Base-by-base conservation (phyloP, 768 basidiomycete genomes). In the Pleurotus tuoliensis region DNA sequence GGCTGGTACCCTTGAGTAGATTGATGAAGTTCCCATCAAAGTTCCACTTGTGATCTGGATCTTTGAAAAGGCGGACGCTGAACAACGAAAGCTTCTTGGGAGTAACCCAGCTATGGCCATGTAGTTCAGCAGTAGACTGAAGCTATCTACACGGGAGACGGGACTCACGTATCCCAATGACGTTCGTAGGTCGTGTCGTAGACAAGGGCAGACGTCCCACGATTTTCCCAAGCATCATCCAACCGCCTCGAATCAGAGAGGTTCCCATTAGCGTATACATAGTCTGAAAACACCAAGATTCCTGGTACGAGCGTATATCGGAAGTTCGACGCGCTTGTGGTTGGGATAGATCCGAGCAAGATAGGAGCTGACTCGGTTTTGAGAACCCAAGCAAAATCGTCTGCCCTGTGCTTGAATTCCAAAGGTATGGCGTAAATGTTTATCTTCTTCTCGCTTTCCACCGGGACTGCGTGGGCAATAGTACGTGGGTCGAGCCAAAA, bases 271-370 rank as follows among this genome's bases (percentile, higher is more conserved):
- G 81, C 71, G 66, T 90, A 88, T 4, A 96, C 92, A 54, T 83
- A 77, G 34, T 90, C 92, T 0, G 92, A 90, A 75, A 99, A 98
- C 5, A 92, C 84, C 38, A 99, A 80, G 46, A 79, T 63, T 13
- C 82, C 82, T 3, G 80, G 73, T n/a, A 71, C 65, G 24, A 73
- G 61, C 25, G 79, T 79, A 66, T 82, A 89, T 52, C 80, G 82
- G 74, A 92, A 93, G 73, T 91, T 90, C 45, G 80, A 71, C 1
- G 82, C 82, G 27, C 82, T 79, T 55, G 82, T 80, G 44, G 86
- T 83, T 7, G 90, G 90, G 66, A 92, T 81, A 38, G 76, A 80
- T 47, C 85, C 88, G 45, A 90, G 74, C 22, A 82, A 70, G 20
- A 69, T 66, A 2, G 82, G 66, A n/a, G 74, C 57, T 47, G 78